Evolutionary conservation across 805 yeast species (phyloP), one percentile per base, ranked within the genome.

Genomic region (Wickerhamomyces mucosus): DNA sequence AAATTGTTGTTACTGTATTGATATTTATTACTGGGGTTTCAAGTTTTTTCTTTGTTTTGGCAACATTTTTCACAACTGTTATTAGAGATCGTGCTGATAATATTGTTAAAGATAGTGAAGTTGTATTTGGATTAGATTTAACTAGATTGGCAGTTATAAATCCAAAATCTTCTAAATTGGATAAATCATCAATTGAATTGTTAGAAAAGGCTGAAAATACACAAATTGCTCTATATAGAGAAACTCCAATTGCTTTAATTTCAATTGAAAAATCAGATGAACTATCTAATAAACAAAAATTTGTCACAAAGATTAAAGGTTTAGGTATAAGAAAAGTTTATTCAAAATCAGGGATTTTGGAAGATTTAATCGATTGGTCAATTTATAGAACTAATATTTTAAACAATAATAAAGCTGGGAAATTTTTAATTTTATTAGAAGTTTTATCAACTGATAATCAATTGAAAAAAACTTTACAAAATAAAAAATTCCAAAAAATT

Each of bases 251-350:
- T 48, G 85, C 86, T 0, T 59, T 76, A 22, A 59, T 69, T 19
- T 65, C 77, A 1, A 36, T 61, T 9, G 58, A 68, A 27, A 63
- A 61, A 27, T 50, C 56, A 24, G 60, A 66, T n/a, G 61, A 64
- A 8, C 45, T 63, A 29, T 56, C 68, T 1, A 52, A 63, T 7
- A 55, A 56, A 16, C 56, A 60, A 12, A 54, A 62, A 18, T 64
- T 69, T 39, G 63, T 63, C 15, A 69, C 78, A 36, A 65, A 61
- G 21, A 72, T 78, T 28, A 61, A 75, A 6, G 70, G 75, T 6
- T 46, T 72, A 14, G 80, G 80, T 36, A 71, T 78, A 28, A 70
- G 86, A 55, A 71, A 72, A 46, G 86, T 79, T 2, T 81, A 81
- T 50, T 53, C 68, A 16, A 66, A 64, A 37, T 72, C 78, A 8